Base-by-base conservation (phyloP, 192 early-diverging fungal genomes). In the Spizellomyces punctatus region DNA sequence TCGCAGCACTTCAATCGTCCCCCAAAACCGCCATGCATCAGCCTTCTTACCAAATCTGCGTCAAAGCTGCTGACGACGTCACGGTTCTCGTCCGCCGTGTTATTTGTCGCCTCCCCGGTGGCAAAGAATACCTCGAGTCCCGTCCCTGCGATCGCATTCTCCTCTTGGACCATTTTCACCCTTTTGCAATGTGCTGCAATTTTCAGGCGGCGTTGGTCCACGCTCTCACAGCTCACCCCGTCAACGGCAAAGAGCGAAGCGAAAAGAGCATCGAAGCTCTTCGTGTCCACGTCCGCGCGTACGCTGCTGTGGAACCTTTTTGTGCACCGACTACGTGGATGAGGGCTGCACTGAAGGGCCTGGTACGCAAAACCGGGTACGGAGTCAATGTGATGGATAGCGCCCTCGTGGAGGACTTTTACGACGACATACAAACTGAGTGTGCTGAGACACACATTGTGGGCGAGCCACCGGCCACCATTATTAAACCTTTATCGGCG, bases 181-280 rank as follows among this genome's bases (percentile, higher is more conserved):
- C 62, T 17, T 63, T 63, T 3, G 62, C 62, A 10, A 63, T 63
- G 62, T 63, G 62, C 62, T 63, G 62, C 22, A 63, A 63, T 46
- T 63, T 42, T 3, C 62, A 63, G 46, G 22, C 17, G 4, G 62
- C 62, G 6, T 46, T 63, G 8, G 62, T 63, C 8, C 62, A 63
- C 62, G 62, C 62, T 17, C 43, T 63, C 8, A 63, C 62, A 4
- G 42, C 42, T 41, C 62, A 63, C n/a, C 62, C 62, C 17, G 62
- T 46, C 0, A 46, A 46, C 62, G 62, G 62, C 17, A 10, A 9
- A n/a, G 62, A 41, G 9, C 62, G 62, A 46, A 45, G 42, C 17
- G 21, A 63, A n/a, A 43, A 27, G 42, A 43, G 36, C 36, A 27
- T 63, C 5, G 62, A 63, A 45, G 42, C 42, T 4, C 62, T 63